These are phyloP conservation scores for Triticum turgidum DNA, from an alignment of 176 grass and related monocot genomes.

Conservation along the genomic window DNA sequence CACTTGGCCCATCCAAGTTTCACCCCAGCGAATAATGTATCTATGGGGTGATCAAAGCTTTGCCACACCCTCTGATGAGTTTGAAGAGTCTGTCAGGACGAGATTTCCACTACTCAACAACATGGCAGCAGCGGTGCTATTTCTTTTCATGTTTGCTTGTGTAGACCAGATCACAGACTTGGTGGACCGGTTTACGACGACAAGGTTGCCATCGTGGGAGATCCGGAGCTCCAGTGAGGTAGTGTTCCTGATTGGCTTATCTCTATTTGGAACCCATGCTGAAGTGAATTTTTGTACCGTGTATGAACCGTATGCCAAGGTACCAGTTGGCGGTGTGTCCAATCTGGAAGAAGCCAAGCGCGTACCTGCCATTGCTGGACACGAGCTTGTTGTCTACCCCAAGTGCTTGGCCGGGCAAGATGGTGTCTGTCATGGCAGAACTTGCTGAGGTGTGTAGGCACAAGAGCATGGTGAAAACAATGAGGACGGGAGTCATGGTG, in stretches of 20 bases:
- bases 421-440: too few species aligned
- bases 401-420: not conserved
- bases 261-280: conserved; percentile 42
- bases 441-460: not conserved
- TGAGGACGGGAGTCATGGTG: not conserved
- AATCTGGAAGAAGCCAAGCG: conserved; percentile 36
- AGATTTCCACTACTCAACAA: not conserved
- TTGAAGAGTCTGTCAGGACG: too few species aligned
- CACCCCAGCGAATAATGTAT: too few species aligned
- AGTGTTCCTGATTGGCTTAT: not conserved
- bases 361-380: conserved; percentile 27
- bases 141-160: not conserved
- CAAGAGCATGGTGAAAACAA: not conserved
- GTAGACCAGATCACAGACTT: not conserved
- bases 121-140: not conserved
- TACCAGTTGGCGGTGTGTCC: conserved; percentile 26
- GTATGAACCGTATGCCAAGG: conserved; percentile 41
- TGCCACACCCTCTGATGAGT: too few species aligned
- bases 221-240: not conserved
- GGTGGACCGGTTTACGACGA: not conserved
- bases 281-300: conserved; percentile 21
- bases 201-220: not conserved
- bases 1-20: too few species aligned
- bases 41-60: too few species aligned
- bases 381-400: conserved; percentile 7